Evolutionary conservation across 192 early-diverging fungal genomes (phyloP).

Genomic region (Coemansia aciculifera): DNA sequence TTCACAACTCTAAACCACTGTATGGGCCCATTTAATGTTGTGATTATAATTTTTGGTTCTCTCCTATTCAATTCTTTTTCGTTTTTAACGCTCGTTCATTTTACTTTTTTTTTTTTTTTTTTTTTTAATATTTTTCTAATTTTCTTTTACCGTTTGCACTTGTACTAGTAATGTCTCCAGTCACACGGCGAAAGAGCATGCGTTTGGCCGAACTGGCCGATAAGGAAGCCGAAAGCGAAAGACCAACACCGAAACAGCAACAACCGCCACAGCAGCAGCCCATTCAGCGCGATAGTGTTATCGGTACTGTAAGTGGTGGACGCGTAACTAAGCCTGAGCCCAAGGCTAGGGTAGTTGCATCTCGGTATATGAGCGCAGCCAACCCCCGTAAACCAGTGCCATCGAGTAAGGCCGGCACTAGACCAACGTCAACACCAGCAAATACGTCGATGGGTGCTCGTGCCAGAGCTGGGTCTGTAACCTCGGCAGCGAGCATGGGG

Average conservation of each 20-base stretch:
- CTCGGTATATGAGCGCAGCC: slow-evolving; percentile 41
- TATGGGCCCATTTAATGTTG: not conserved
- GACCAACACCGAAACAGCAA: not conserved
- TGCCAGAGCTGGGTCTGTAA: not conserved
- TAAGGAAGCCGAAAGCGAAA: not conserved
- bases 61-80: not conserved
- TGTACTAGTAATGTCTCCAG: slow-evolving; percentile 16
- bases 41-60: not conserved
- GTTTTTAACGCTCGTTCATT: too few relatives aligned
- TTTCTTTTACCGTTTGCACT: not conserved
- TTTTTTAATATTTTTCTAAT: not conserved
- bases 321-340: slow-evolving; percentile 38
- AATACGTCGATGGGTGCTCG: not conserved
- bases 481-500: not conserved
- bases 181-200: slow-evolving; percentile 39
- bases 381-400: not conserved
- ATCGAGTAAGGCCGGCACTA: not conserved
- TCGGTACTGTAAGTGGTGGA: slow-evolving; percentile 9
- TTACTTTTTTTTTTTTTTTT: not conserved
- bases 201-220: slow-evolving; percentile 20
- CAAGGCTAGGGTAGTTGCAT: slow-evolving; percentile 32
- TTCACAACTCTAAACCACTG: not conserved
- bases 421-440: not conserved
- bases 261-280: not conserved
- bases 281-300: slow-evolving; percentile 11